Conservation (phyloP, 352 stramenopile species). For the Discostella stelligera region DNA sequence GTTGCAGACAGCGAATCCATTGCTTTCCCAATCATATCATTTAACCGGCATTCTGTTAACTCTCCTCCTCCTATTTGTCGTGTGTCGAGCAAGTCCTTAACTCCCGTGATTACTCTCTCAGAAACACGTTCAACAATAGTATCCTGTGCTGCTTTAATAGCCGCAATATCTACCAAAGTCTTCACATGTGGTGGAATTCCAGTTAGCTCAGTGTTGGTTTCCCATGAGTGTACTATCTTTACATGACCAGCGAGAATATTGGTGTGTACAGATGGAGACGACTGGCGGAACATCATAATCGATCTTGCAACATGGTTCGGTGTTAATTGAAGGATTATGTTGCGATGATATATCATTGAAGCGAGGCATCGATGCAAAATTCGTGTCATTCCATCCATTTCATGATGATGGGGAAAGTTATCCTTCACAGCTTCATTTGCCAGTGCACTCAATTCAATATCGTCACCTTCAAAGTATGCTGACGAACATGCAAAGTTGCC, state of each 20-base stretch:
- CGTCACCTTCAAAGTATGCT: conserved; percentile 7
- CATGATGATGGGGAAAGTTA: conserved; percentile 4
- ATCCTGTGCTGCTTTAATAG: not conserved
- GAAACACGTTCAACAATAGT: not conserved
- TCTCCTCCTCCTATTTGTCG: conserved; percentile 5
- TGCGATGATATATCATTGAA: not conserved
- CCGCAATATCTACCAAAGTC: conserved; percentile 3
- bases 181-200: conserved; percentile 7
- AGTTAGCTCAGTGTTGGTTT: conserved; percentile 6
- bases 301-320: conserved; percentile 6
- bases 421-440: not conserved
- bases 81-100: conserved; percentile 4
- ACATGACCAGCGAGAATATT: conserved; percentile 3
- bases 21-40: not conserved
- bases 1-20: not conserved
- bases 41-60: conserved; percentile 1
- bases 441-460: conserved; percentile 1
- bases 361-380: conserved; percentile 6
- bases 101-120: not conserved
- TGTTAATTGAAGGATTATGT: not conserved
- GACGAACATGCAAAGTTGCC: not conserved
- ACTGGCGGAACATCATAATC: conserved; percentile 5
- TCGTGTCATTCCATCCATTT: conserved; percentile 8
- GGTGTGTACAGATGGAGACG: not conserved
- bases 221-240: conserved; percentile 1